phyloP scores from a whole-genome alignment of 345 rosid genomes.

The Bruguiera gymnorhiza region DNA sequence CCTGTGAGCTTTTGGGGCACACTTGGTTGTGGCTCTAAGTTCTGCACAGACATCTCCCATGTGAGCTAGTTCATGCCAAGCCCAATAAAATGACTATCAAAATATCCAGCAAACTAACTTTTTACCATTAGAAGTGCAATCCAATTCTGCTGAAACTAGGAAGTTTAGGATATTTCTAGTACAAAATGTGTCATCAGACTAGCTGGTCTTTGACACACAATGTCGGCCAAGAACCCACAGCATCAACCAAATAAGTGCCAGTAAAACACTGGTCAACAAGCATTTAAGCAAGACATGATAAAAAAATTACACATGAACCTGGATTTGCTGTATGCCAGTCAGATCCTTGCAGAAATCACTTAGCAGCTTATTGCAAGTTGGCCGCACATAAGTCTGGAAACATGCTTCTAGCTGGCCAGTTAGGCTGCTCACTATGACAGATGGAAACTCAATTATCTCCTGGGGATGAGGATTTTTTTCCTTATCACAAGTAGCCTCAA shows the following conservation, averaged over 20 bases:
- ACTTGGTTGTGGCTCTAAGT: too few species aligned
- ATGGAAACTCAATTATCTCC: constrained; percentile 51
- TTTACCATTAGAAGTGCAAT: too few species aligned
- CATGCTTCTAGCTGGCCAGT: constrained; percentile 46
- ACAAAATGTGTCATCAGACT: background rate
- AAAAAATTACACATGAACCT: constrained; percentile 24
- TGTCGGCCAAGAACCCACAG: background rate
- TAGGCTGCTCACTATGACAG: constrained; percentile 44
- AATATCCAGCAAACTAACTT: too few species aligned
- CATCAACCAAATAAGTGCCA: background rate
- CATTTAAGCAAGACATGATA: background rate
- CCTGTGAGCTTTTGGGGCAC: too few species aligned
- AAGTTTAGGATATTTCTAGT: too few species aligned
- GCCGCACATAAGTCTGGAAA: constrained; percentile 50
- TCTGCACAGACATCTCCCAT: too few species aligned
- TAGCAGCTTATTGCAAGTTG: constrained; percentile 40
- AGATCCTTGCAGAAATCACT: constrained; percentile 49
- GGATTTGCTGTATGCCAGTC: constrained; percentile 50
- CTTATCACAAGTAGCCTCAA: constrained; percentile 51
- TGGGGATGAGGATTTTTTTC: constrained; percentile 51
- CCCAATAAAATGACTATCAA: too few species aligned
- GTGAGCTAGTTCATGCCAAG: too few species aligned
- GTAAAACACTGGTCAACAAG: background rate
- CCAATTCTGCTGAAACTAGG: too few species aligned
- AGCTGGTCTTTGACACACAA: background rate